Evolutionary conservation across 2,329 filamentous ascomycete species (phyloP).

Genomic region (Hypoxylon sp.): DNA sequence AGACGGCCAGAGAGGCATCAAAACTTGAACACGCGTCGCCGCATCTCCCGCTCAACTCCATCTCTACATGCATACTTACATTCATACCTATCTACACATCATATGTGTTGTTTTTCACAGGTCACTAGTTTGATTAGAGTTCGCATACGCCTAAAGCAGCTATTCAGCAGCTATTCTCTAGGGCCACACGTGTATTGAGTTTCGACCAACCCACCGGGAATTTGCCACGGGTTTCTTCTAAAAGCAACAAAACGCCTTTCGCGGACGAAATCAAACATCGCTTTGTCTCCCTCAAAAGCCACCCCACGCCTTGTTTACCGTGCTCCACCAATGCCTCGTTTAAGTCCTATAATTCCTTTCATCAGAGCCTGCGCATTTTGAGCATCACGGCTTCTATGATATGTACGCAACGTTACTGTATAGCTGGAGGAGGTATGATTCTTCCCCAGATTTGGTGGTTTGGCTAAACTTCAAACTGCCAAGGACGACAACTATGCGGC

Average conservation of each 20-base stretch:
- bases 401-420: constrained; percentile 37
- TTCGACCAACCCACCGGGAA: constrained; percentile 20
- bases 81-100: constrained; percentile 1
- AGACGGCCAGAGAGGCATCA: too few species aligned
- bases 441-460: constrained; percentile 32
- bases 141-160: constrained; percentile 12
- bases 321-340: constrained; percentile 28
- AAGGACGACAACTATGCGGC: constrained; percentile 31
- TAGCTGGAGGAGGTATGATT: constrained; percentile 30
- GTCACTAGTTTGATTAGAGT: constrained; percentile 16
- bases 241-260: constrained; percentile 19
- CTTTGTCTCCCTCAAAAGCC: constrained; percentile 17
- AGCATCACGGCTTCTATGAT: constrained; percentile 17
- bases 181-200: constrained; percentile 15
- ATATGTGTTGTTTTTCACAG: constrained; percentile 13
- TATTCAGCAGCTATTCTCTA: constrained; percentile 16
- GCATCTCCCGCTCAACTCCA: constrained; percentile 25
- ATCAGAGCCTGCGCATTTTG: constrained; percentile 10
- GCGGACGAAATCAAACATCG: constrained; percentile 12
- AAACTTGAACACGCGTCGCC: constrained; percentile 23
- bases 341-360: constrained; percentile 16
- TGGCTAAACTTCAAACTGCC: constrained; percentile 38
- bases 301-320: constrained; percentile 22
- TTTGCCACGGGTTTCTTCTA: constrained; percentile 11
- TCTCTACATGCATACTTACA: too few species aligned